Percentiles rank a stretch among this genome's conserved stretches.
Conservation (phyloP, 495 filamentous ascomycete genomes). For the Chaetomidium leptoderma region DNA sequence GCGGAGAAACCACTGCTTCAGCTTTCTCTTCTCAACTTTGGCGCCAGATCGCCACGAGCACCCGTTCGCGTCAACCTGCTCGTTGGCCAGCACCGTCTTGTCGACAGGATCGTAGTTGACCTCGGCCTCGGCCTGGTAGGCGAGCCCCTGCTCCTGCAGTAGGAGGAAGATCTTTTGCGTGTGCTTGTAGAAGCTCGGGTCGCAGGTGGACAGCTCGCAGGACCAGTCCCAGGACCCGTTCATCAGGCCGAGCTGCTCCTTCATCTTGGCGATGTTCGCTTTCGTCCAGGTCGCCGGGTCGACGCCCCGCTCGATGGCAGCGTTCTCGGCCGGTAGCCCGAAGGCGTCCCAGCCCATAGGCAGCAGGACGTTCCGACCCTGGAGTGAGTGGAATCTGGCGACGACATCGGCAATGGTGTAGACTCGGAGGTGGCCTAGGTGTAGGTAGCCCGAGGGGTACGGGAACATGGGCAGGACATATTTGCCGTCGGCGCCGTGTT, state of each 20-base stretch:
- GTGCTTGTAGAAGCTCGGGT: slow-evolving; percentile 80
- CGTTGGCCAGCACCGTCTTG: slow-evolving; percentile 84
- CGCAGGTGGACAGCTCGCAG: slow-evolving; percentile 74
- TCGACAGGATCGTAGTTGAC: slow-evolving; percentile 92
- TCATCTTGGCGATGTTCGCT: slow-evolving; percentile 77
- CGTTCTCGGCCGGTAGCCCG: slow-evolving; percentile 86
- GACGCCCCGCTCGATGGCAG: slow-evolving; percentile 80
- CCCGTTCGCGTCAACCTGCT: slow-evolving; percentile 81
- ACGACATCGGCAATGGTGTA: slow-evolving; percentile 89
- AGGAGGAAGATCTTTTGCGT: slow-evolving; percentile 80
- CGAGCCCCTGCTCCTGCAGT: slow-evolving; percentile 64
- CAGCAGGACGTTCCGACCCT: slow-evolving; percentile 70
- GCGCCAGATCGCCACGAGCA: slow-evolving; percentile 85
- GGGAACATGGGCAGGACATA: slow-evolving; percentile 92
- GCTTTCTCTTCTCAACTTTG: slow-evolving; percentile 69
- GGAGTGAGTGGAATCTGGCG: slow-evolving; percentile 70
- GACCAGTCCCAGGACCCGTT: slow-evolving; percentile 80
- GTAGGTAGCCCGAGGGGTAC: slow-evolving; percentile 84
- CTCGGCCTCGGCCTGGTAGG: slow-evolving; percentile 71
- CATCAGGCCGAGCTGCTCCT: slow-evolving; percentile 70
- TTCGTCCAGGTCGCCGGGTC: slow-evolving; percentile 75
- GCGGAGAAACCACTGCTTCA: slow-evolving; percentile 88
- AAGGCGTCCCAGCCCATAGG: slow-evolving; percentile 96
- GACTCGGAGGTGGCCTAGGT: slow-evolving; percentile 82
- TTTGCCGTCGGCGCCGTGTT: slow-evolving; percentile 42